Base-by-base conservation (phyloP, 306 rosid species). In the Trichosanthes cucumerina region DNA sequence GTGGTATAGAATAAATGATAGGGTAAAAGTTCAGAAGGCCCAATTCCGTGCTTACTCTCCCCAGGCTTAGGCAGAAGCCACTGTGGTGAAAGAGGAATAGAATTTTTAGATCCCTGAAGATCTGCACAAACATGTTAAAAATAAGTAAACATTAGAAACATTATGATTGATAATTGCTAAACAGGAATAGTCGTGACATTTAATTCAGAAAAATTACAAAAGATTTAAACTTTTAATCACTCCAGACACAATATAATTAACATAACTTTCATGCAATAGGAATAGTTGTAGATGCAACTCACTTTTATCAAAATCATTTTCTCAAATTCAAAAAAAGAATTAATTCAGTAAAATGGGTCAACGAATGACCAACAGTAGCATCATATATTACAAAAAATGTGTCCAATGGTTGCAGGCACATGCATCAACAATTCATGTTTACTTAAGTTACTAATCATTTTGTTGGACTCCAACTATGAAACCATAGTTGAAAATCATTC, bases 81-180 rank as follows among this genome's bases (percentile, higher is more conserved):
- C 76, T 92, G 98, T 0, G 97, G 98, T 21, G 98, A 95, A 8
- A 95, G 98, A 8, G 97, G 98, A 82, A 94, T 90, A n/a, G 90
- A 85, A 85, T 88, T 92, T 82, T 92, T 93, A 82, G 90, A 79
- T 84, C 88, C 96, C 21, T 84, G 94, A 78, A 84, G 86, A 85
- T 90, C 97, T 94, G 93, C 86, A 84, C 46, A 80, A 72, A 82
- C 31, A 74, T 74, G 33, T 74, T 18, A 26, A 28, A 74, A n/a
- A 52, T 31, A 2, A 74, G 78, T 31, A 52, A 74, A 18, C 38
- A 6, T 8, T 64, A 64, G 46, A 39, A 72, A 26, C 59, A 26
- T 72, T 72, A 31, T 14, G 43, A 64, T 47, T 7, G 5, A 7
- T 44, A 13, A 43, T 69, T 72, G 4, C 41, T 26, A 24, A 18